Conservation (phyloP, 148 eudicot species). For the Nepenthes mirabilis region DNA sequence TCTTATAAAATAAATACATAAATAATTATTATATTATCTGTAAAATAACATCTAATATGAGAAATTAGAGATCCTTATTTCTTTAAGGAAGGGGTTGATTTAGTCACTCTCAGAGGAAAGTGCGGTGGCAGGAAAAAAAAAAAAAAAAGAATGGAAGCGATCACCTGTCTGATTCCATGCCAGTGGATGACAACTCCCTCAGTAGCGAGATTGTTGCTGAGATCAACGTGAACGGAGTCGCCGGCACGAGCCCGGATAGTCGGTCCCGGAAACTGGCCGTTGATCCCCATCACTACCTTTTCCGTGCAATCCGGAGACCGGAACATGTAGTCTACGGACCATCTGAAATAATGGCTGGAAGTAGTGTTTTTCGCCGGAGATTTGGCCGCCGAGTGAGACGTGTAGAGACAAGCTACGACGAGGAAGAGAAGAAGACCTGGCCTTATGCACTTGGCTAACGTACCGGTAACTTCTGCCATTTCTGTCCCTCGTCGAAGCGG, state of each 20-base stretch:
- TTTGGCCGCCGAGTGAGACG: no score
- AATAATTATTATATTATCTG: no score
- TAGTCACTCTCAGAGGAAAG: not conserved
- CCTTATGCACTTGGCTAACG: no score
- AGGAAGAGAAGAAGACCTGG: no score
- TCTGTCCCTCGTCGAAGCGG: no score
- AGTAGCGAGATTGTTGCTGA: constrained; percentile 58
- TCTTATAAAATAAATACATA: no score
- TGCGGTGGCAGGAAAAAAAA: not conserved
- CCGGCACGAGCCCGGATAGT: constrained; percentile 56
- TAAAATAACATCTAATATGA: no score
- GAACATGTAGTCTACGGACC: constrained; percentile 61
- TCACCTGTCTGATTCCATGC: constrained; percentile 88
- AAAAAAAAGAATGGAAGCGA: not conserved
- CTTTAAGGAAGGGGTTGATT: no score
- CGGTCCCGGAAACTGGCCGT: constrained; percentile 83
- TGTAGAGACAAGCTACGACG: no score
- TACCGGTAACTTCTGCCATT: no score
- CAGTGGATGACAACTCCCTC: constrained; percentile 88
- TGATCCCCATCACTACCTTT: constrained; percentile 46
- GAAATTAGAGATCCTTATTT: no score
- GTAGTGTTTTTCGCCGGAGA: not conserved
- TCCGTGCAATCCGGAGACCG: constrained; percentile 67
- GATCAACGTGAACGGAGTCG: constrained; percentile 43
- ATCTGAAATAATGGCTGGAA: constrained; percentile 21